Evolutionary conservation across 768 basidiomycete species (phyloP).

Genomic region (Mycena leptocephala): DNA sequence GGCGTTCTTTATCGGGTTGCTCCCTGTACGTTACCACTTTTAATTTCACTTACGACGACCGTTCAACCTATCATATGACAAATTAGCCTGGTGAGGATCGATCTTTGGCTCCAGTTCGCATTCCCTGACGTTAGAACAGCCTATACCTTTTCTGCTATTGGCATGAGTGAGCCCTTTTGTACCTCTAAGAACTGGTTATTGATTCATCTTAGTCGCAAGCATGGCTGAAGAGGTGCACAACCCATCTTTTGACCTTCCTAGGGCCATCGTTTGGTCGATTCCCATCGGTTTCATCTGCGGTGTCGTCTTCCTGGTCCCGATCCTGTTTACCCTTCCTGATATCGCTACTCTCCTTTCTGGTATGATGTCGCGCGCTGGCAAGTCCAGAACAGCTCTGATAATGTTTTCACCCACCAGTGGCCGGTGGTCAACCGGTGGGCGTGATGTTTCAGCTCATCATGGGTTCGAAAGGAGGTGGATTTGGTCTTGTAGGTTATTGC

Average conservation of each 20-base stretch:
- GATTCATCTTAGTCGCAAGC: constrained; percentile 62
- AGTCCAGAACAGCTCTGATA: no score
- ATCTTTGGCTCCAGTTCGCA: not conserved
- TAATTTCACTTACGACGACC: not conserved
- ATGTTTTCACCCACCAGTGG: constrained; percentile 60
- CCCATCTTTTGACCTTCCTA: constrained; percentile 69
- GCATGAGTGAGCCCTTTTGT: constrained; percentile 65
- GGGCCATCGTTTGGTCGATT: constrained; percentile 70
- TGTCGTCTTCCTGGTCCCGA: constrained; percentile 72
- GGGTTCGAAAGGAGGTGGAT: constrained; percentile 74
- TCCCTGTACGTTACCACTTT: constrained; percentile 59
- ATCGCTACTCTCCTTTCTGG: constrained; percentile 67
- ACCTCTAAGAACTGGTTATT: not conserved
- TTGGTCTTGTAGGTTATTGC: constrained; percentile 66
- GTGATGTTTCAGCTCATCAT: constrained; percentile 76
- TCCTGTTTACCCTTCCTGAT: constrained; percentile 77
- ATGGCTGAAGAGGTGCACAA: constrained; percentile 81
- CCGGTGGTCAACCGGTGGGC: constrained; percentile 76
- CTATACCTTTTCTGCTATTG: constrained; percentile 73
- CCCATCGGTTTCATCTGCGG: constrained; percentile 69
- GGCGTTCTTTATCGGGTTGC: constrained; percentile 78
- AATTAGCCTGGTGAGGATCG: constrained; percentile 53
- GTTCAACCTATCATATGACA: not conserved
- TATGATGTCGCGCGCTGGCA: constrained; percentile 46
- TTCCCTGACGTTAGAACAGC: constrained; percentile 44